phyloP scores from a whole-genome alignment of 805 yeast species.

The Schizosaccharomyces osmophilus region DNA sequence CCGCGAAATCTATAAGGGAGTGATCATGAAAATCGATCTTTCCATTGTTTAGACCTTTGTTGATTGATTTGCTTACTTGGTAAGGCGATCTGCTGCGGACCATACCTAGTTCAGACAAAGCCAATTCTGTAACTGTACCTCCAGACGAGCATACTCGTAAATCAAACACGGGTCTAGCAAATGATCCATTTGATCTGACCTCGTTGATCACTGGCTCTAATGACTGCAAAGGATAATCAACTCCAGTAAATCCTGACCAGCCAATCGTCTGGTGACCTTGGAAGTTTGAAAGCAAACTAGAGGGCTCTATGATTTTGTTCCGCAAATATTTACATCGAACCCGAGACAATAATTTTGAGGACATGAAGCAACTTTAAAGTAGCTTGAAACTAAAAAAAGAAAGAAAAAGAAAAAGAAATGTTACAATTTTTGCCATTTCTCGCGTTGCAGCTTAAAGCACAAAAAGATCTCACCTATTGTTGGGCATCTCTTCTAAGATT shows the following conservation, averaged over 20 bases:
- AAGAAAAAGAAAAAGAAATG: too few relatives aligned
- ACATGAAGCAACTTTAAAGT: too few relatives aligned
- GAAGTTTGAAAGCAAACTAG: conserved; percentile 63
- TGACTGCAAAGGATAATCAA: conserved; percentile 87
- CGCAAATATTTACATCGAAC: too few relatives aligned
- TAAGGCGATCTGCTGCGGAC: conserved; percentile 81
- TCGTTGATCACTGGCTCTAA: conserved; percentile 37
- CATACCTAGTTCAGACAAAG: conserved; percentile 90
- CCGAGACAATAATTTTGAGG: too few relatives aligned
- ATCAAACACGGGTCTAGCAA: conserved; percentile 67
- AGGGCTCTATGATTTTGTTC: conserved; percentile 21
- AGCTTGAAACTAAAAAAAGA: too few relatives aligned
- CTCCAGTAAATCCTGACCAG: conserved; percentile 98
- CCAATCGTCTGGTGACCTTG: conserved; percentile 79
- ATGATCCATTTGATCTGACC: conserved; percentile 66
- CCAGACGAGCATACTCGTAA: conserved; percentile 94
- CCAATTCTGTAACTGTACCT: conserved; percentile 72
- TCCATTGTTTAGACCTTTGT: conserved; percentile 71
- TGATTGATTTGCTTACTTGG: conserved; percentile 92
- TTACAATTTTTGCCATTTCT: too few relatives aligned
- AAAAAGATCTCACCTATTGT: too few relatives aligned
- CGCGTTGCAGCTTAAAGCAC: too few relatives aligned
- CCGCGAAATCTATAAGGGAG: conserved; percentile 94
- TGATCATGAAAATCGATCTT: conserved; percentile 78
- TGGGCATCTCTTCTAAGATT: too few relatives aligned